Percentiles rank a stretch among this genome's conserved stretches.
Conservation (phyloP, 306 rosid species). For the Astragalus membranaceus region DNA sequence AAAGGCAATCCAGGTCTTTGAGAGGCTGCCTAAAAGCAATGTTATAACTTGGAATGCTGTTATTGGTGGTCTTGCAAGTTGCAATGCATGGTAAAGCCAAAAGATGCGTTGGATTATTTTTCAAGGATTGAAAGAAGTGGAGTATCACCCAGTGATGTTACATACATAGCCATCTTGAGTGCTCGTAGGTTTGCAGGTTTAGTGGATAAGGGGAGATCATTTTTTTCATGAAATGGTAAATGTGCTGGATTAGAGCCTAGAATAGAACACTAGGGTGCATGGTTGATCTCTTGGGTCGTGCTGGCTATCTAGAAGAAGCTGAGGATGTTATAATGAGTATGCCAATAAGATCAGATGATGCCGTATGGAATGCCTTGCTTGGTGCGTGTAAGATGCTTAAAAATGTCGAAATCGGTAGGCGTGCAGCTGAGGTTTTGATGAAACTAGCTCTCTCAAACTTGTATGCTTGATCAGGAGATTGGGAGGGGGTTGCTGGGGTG, state of each 20-base stretch:
- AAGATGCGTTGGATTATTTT: slow-evolving; percentile 36
- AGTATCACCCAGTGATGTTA: slow-evolving; percentile 59
- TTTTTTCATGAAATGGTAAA: slow-evolving; percentile 58
- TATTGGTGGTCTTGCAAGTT: slow-evolving; percentile 45
- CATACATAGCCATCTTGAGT: slow-evolving; percentile 49
- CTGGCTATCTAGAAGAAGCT: slow-evolving; percentile 66
- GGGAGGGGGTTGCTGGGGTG: no score
- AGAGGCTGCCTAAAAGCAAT: no score
- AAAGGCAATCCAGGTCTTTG: no score
- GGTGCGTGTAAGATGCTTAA: slow-evolving; percentile 69
- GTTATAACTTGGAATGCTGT: slow-evolving; percentile 53
- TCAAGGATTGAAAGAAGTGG: slow-evolving; percentile 46
- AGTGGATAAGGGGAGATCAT: slow-evolving; percentile 49
- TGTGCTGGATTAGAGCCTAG: slow-evolving; percentile 46
- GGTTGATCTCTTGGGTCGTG: slow-evolving; percentile 76
- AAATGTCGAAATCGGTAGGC: slow-evolving; percentile 51
- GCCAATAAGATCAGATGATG: slow-evolving; percentile 64
- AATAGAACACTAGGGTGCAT: slow-evolving; percentile 74
- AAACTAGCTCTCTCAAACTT: no score
- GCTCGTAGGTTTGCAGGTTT: slow-evolving; percentile 80
- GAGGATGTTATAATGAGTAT: slow-evolving; percentile 53
- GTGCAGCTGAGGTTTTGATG: slow-evolving; percentile 33
- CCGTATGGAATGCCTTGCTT: slow-evolving; percentile 79
- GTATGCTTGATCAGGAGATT: no score
- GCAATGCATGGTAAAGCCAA: slow-evolving; percentile 68